phyloP scores from a whole-genome alignment of 2,329 filamentous ascomycete genomes.

The Diaporthe sp. region DNA sequence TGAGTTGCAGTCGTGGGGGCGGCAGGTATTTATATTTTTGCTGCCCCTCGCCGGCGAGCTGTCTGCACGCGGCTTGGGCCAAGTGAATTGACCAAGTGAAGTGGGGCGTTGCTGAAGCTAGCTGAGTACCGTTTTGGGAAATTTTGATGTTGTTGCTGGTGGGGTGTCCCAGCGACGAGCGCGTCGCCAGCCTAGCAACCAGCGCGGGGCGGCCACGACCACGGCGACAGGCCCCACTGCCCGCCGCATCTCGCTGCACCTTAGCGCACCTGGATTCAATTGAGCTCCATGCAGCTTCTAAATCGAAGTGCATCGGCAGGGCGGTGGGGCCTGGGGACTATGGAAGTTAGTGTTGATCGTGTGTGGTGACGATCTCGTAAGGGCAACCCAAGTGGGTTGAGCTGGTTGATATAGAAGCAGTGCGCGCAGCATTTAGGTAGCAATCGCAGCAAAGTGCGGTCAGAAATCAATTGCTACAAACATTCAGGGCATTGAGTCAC shows the following conservation, averaged over 20 bases:
- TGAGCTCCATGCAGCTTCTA: not conserved
- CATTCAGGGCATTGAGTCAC: not conserved
- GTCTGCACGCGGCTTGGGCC: not conserved
- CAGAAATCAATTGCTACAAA: not conserved
- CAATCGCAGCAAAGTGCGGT: not conserved
- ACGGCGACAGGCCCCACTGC: too few species aligned
- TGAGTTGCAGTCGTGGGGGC: not conserved
- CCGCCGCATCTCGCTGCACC: not conserved
- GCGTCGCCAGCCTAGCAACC: not conserved
- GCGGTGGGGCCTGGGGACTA: not conserved
- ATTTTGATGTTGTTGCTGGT: not conserved
- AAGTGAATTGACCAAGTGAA: not conserved
- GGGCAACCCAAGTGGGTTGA: not conserved
- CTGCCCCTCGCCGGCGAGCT: not conserved
- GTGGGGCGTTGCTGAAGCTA: too few species aligned
- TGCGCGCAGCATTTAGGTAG: rapidly evolving
- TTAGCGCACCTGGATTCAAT: not conserved
- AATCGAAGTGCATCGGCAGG: not conserved
- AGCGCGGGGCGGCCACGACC: not conserved
- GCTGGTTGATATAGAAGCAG: not conserved
- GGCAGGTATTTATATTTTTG: not conserved
- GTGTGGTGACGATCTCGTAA: not conserved
- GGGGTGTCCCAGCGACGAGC: not conserved
- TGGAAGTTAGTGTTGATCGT: not conserved
- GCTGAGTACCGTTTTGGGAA: not conserved